Percentiles rank a stretch among this genome's conserved stretches.
These are phyloP conservation scores for Malus asiatica DNA, from an alignment of 306 rosid species.

Conservation along the genomic window DNA sequence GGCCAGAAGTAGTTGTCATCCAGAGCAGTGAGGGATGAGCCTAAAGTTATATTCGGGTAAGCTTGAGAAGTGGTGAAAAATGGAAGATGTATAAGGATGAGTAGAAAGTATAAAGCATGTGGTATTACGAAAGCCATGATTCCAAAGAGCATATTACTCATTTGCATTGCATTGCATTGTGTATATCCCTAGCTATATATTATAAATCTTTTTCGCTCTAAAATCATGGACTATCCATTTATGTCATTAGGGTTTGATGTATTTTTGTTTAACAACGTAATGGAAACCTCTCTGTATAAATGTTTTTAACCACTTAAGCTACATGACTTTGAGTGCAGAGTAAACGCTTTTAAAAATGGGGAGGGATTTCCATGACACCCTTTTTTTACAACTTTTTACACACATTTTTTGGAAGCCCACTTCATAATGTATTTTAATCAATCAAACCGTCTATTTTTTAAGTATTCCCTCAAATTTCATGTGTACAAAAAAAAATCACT, in stretches of 20 bases:
- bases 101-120: not conserved
- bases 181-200: too few relatives aligned
- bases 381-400: too few relatives aligned
- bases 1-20: not conserved
- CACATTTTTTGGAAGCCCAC: accelerated
- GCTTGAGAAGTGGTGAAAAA: conserved; percentile 4
- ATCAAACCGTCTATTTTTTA: too few relatives aligned
- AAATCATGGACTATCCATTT: not conserved
- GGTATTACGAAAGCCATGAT: not conserved
- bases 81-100: conserved; percentile 10
- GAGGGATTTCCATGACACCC: too few relatives aligned
- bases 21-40: conserved; percentile 9
- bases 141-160: not conserved
- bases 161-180: too few relatives aligned
- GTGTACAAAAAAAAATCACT: too few relatives aligned
- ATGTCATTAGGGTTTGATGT: not conserved
- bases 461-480: too few relatives aligned
- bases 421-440: too few relatives aligned
- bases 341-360: too few relatives aligned
- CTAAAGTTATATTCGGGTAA: conserved; percentile 5
- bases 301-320: too few relatives aligned
- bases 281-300: not conserved
- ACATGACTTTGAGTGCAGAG: too few relatives aligned
- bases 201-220: too few relatives aligned
- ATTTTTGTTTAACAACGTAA: not conserved